phyloP scores from a whole-genome alignment of 139 green algal species.

The Gonium pectorale region DNA sequence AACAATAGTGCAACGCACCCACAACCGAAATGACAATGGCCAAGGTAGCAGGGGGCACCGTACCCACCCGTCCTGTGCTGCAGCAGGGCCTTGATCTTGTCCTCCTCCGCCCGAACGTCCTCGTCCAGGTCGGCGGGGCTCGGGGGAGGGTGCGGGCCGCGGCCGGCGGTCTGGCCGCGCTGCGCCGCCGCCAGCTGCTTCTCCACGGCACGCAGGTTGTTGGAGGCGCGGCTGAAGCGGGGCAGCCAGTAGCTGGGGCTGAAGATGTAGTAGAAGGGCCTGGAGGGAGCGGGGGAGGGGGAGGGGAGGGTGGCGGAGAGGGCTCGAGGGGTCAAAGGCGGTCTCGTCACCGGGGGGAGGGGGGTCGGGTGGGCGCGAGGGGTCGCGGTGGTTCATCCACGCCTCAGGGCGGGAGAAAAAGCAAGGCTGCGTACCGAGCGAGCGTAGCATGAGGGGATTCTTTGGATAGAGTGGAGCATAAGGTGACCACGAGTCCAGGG shows the following conservation, averaged over 20 bases:
- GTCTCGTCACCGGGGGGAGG: no score
- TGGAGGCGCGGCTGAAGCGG: neutral
- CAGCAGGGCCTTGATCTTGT: constrained; percentile 70
- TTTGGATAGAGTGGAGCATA: no score
- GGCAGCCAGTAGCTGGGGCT: constrained; percentile 77
- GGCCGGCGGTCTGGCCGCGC: neutral
- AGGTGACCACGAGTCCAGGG: neutral
- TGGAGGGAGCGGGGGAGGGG: neutral
- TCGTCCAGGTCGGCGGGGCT: constrained; percentile 46
- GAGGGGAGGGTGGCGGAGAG: neutral
- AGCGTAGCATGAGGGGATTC: no score
- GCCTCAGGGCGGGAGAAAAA: no score
- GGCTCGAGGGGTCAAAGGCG: neutral
- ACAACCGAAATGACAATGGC: neutral
- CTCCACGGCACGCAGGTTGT: constrained; percentile 24
- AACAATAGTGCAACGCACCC: neutral
- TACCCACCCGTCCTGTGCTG: constrained; percentile 57
- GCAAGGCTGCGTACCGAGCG: no score
- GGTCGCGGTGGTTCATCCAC: no score
- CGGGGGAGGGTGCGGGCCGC: neutral
- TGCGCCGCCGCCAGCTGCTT: neutral
- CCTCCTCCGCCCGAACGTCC: constrained; percentile 81
- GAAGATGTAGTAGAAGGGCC: constrained; percentile 73
- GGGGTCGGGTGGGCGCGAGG: no score
- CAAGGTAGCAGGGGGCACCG: neutral